Percentiles rank a stretch among this genome's conserved stretches.
These are phyloP conservation scores for Haplosporangium sp. DNA, from an alignment of 371 early-diverging fungal species.

Conservation along the genomic window DNA sequence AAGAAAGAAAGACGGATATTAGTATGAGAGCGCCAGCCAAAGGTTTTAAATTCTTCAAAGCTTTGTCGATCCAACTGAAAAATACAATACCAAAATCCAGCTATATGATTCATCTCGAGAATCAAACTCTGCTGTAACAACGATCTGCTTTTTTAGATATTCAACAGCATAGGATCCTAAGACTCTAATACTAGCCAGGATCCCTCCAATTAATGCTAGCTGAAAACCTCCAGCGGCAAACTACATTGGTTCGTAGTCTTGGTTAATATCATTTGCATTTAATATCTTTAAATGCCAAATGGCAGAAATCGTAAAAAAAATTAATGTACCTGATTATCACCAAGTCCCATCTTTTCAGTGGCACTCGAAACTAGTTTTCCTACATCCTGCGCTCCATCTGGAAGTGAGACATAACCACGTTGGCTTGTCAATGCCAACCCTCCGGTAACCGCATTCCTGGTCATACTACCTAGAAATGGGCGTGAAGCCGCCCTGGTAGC, in stretches of 20 bases:
- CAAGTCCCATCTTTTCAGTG: conserved; percentile 65
- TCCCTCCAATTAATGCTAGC: conserved; percentile 46
- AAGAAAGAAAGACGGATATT: background rate
- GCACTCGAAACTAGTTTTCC: conserved; percentile 61
- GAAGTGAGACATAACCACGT: conserved; percentile 44
- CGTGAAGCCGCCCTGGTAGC: background rate
- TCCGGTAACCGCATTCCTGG: conserved; percentile 32
- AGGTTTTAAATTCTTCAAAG: background rate
- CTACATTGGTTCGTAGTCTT: conserved; percentile 23
- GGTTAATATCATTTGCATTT: too few species aligned
- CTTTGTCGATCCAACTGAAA: background rate
- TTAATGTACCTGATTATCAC: conserved; percentile 58
- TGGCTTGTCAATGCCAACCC: conserved; percentile 34
- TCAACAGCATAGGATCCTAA: conserved; percentile 64
- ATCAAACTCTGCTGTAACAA: conserved; percentile 72
- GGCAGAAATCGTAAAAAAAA: background rate
- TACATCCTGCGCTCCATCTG: conserved; percentile 52
- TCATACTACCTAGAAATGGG: conserved; percentile 18
- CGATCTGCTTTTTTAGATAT: conserved; percentile 64
- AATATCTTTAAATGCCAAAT: too few species aligned
- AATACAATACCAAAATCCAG: conserved; percentile 40
- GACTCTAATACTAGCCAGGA: conserved; percentile 59
- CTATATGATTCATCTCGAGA: conserved; percentile 72
- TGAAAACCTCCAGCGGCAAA: conserved; percentile 68
- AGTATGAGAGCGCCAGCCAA: background rate